Evolutionary conservation across 805 yeast genomes (phyloP).

Genomic region (Tetrapisispora nanseiensis): DNA sequence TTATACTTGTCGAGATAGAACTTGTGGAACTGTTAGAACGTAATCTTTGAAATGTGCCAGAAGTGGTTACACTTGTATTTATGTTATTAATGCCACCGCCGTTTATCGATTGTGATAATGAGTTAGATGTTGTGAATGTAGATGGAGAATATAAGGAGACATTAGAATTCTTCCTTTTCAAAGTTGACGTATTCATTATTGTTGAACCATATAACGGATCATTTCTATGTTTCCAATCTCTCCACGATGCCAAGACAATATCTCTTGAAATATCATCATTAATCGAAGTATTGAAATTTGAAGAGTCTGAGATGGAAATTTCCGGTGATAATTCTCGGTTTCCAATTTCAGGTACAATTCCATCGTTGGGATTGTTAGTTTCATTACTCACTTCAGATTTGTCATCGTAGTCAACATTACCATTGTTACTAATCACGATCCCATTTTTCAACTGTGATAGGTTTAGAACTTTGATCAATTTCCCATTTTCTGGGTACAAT

Average conservation of each 20-base stretch:
- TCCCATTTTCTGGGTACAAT: conserved; percentile 45
- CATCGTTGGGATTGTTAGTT: neutral
- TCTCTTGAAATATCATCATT: conserved; percentile 8
- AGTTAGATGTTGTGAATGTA: conserved; percentile 5
- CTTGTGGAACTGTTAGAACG: conserved; percentile 24
- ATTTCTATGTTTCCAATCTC: conserved; percentile 78
- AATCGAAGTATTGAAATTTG: neutral
- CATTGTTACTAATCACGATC: conserved; percentile 9
- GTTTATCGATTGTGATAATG: neutral
- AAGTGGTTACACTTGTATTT: neutral
- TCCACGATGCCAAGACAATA: conserved; percentile 66
- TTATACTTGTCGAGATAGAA: conserved; percentile 24
- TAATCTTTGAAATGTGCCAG: conserved; percentile 8
- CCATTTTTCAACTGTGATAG: conserved; percentile 42
- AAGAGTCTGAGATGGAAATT: neutral
- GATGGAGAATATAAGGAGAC: conserved; percentile 12
- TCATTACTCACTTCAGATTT: neutral
- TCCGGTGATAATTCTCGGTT: neutral
- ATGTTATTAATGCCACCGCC: too few species aligned
- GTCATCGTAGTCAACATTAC: neutral
- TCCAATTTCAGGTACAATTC: neutral
- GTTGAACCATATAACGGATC: conserved; percentile 53
- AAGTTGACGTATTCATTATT: conserved; percentile 24
- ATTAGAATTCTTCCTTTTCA: conserved; percentile 16
- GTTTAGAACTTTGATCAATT: conserved; percentile 47